Base-by-base conservation (phyloP, 129 eudicot genomes). In the Rutidosis leptorrhynchoides region DNA sequence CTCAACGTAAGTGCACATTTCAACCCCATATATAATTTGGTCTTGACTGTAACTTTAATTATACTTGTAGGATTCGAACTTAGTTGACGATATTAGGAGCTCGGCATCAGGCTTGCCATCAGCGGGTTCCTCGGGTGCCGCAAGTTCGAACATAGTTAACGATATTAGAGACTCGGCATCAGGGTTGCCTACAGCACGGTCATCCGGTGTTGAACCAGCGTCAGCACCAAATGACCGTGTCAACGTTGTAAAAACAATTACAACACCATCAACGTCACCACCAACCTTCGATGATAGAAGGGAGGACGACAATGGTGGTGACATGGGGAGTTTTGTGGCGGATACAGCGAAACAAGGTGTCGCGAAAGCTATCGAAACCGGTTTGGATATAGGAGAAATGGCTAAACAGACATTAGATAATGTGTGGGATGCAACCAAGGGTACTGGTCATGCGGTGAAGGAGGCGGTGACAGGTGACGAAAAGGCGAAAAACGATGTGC, bases 351-450 rank as follows among this genome's bases (percentile, higher is more conserved):
- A 73, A 71, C 67, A 65, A 45, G 95, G 87, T 28, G 69, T 74
- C 0, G 74, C 12, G 28, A 80, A 78, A 59, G 90, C 81, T 0
- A 26, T 73, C 42, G 95, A 87, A 46, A 73, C 87, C 17, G 87
- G 83, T 3, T 27, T 79, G 45, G 69, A 81, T 7, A 62, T 77
- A 4, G 87, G 85, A 6, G 87, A 74, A 12, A 77, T 46, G 77
- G 84, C 81, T 19, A 82, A 82, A 27, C 58, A 84, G 56, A 80
- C 83, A 0, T 43, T 78, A 78, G 87, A 87, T 64, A 52, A 54
- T n/a, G 62, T 80, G 48, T 81, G 75, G 78, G 83, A 80, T 25
- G 79, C 72, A 1, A 58, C 84, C 0, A 81, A 65, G 68, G 77
- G 78, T 20, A 78, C 86, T 1, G 53, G 78, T 14, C 58, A 82